phyloP scores from a whole-genome alignment of 2,329 filamentous ascomycete genomes.

The Parafenestella ontariensis region DNA sequence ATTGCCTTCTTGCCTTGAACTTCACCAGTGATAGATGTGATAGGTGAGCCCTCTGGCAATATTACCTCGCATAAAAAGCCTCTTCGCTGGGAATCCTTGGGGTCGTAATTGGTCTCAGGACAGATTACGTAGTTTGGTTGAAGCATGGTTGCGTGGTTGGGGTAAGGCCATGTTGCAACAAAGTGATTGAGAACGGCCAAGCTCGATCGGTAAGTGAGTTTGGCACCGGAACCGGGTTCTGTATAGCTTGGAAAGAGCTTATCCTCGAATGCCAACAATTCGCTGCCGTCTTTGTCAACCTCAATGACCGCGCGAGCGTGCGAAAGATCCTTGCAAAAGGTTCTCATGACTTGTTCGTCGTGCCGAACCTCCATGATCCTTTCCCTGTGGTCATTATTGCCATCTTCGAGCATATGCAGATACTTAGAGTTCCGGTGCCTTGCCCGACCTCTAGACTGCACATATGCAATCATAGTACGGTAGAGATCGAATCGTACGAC shows the following conservation, averaged over 20 bases:
- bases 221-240: constrained; percentile 74
- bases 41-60: constrained; percentile 75
- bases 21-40: constrained; percentile 70
- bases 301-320: constrained; percentile 74
- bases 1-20: constrained; percentile 72
- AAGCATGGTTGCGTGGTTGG: constrained; percentile 56
- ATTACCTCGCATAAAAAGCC: constrained; percentile 73
- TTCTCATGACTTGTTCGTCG: constrained; percentile 68
- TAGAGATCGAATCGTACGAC: constrained; percentile 84
- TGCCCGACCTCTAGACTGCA: constrained; percentile 90
- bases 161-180: constrained; percentile 68
- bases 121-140: constrained; percentile 67
- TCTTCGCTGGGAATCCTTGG: constrained; percentile 8
- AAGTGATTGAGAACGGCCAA: constrained; percentile 76
- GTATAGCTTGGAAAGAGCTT: constrained; percentile 61
- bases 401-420: constrained; percentile 79
- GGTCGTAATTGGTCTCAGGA: constrained; percentile 13
- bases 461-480: constrained; percentile 88
- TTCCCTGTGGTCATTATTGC: constrained; percentile 67
- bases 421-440: constrained; percentile 79
- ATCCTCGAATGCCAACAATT: constrained; percentile 61
- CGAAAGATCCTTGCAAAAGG: constrained; percentile 77
- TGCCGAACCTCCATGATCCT: constrained; percentile 66
- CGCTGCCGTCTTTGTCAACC: constrained; percentile 64
- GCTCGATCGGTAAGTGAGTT: constrained; percentile 78